Conservation (phyloP, 2,329 filamentous ascomycete species). For the Phoma sp. region DNA sequence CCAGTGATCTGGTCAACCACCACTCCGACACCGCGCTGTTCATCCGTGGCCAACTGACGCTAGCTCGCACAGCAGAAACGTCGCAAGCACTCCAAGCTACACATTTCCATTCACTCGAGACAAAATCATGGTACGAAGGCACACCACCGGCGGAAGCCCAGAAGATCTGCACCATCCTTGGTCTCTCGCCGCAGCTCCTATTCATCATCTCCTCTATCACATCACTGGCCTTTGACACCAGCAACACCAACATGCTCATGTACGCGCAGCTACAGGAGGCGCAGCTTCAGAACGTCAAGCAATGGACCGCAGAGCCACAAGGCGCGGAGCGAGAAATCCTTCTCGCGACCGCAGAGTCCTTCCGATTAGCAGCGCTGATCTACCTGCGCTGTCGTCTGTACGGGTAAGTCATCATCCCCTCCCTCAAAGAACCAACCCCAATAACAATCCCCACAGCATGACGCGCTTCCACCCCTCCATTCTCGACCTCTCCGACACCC, state of each 20-base stretch:
- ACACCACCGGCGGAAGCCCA: constrained; percentile 28
- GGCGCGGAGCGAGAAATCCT: constrained; percentile 34
- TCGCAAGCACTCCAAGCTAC: constrained; percentile 28
- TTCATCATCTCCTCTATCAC: constrained; percentile 40
- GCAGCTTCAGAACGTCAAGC: constrained; percentile 34
- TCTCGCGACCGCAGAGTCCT: constrained; percentile 38
- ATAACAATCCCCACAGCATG: constrained; percentile 23
- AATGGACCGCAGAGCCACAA: constrained; percentile 35
- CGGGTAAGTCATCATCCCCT: constrained; percentile 23
- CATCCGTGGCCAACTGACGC: constrained; percentile 35
- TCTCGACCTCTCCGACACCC: constrained; percentile 35
- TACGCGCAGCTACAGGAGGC: constrained; percentile 35
- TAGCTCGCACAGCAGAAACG: constrained; percentile 38
- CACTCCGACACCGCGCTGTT: constrained; percentile 38
- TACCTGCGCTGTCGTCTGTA: constrained; percentile 41
- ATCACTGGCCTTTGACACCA: constrained; percentile 24
- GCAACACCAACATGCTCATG: constrained; percentile 24
- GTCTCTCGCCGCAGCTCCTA: constrained; percentile 39
- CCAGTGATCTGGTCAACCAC: constrained; percentile 27
- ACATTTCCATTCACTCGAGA: constrained; percentile 33
- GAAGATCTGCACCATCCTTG: constrained; percentile 32
- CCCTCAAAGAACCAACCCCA: background rate
- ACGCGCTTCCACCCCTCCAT: constrained; percentile 41
- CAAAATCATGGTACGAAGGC: constrained; percentile 31
- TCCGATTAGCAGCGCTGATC: constrained; percentile 40